A percentile compares a stretch with the other conserved stretches of the same genome.
These are phyloP conservation scores for Hondaea fermentalgiana DNA, from an alignment of 108 stramenopile genomes.

Conservation along the genomic window DNA sequence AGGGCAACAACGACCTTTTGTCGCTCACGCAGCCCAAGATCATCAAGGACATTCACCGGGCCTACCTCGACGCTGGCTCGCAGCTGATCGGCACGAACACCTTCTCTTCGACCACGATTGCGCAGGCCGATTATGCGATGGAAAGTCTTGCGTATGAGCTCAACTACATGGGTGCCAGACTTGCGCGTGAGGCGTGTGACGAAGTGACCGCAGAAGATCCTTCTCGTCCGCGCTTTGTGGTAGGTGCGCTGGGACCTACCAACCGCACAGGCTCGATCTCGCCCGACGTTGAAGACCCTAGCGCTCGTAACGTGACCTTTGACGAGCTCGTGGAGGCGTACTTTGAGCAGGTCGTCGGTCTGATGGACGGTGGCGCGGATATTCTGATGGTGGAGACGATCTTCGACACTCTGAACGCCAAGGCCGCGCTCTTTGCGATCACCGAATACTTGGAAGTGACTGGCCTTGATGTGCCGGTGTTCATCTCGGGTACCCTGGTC, in stretches of 20 bases:
- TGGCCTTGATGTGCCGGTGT: slow-evolving; percentile 83
- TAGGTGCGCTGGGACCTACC: slow-evolving; percentile 91
- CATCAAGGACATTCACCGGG: slow-evolving; percentile 80
- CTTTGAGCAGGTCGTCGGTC: slow-evolving; percentile 83
- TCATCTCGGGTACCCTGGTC: slow-evolving; percentile 91
- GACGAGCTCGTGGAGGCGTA: slow-evolving; percentile 95
- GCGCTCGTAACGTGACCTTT: slow-evolving; percentile 87
- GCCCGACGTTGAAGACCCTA: slow-evolving; percentile 86
- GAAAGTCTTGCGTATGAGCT: slow-evolving; percentile 85
- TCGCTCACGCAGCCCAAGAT: slow-evolving; percentile 86
- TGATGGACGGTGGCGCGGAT: slow-evolving; percentile 88
- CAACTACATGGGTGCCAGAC: slow-evolving; percentile 79
- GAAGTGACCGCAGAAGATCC: slow-evolving; percentile 83
- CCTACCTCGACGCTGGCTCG: slow-evolving; percentile 81
- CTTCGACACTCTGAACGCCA: slow-evolving; percentile 95
- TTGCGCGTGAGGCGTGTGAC: slow-evolving; percentile 92
- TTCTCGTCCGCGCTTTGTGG: slow-evolving; percentile 58
- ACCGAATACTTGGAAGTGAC: slow-evolving; percentile 79
- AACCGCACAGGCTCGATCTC: slow-evolving; percentile 93
- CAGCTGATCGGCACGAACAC: slow-evolving; percentile 96
- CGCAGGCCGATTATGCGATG: slow-evolving; percentile 97
- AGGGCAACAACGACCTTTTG: slow-evolving; percentile 98
- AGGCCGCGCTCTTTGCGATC: slow-evolving; percentile 89
- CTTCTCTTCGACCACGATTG: slow-evolving; percentile 92
- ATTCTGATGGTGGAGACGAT: slow-evolving; percentile 97